Conservation (phyloP, 805 yeast species). For the Candida xiaguanensis region DNA sequence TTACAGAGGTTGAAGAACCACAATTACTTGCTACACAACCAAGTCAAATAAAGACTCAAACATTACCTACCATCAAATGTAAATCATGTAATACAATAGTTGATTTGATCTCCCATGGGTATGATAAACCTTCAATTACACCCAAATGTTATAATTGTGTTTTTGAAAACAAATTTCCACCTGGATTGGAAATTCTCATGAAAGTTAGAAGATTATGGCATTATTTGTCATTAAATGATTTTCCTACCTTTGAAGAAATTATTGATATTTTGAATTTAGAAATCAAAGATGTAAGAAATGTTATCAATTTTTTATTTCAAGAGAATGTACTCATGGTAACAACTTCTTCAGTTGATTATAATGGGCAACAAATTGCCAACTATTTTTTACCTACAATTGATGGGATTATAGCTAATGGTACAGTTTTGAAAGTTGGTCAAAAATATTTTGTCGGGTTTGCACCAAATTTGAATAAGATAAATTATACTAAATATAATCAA, state of each 20-base stretch:
- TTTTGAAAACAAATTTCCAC: slow-evolving; percentile 19
- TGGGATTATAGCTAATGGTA: slow-evolving; percentile 12
- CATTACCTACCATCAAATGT: slow-evolving; percentile 15
- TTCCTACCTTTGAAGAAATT: slow-evolving; percentile 17
- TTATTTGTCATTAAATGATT: slow-evolving; percentile 15
- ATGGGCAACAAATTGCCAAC: background rate
- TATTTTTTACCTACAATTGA: slow-evolving; percentile 10
- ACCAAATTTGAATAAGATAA: slow-evolving; percentile 13
- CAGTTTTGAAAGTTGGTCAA: slow-evolving; percentile 2
- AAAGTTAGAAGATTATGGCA: slow-evolving; percentile 32
- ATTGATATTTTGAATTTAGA: slow-evolving; percentile 10
- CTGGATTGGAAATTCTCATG: slow-evolving; percentile 25
- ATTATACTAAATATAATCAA: slow-evolving; percentile 12
- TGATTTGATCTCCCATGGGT: slow-evolving; percentile 35
- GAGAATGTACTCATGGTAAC: slow-evolving; percentile 7
- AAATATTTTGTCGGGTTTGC: slow-evolving; percentile 10
- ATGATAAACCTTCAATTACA: background rate
- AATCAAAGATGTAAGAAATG: background rate
- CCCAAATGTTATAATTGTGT: slow-evolving; percentile 17
- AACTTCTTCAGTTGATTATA: background rate
- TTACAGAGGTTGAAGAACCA: background rate
- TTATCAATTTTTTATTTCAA: slow-evolving; percentile 13
- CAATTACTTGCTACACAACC: background rate
- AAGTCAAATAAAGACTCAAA: slow-evolving; percentile 2
- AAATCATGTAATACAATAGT: slow-evolving; percentile 23